Base-by-base conservation (phyloP, 78 protist species). In the Parvularia atlantis region DNA sequence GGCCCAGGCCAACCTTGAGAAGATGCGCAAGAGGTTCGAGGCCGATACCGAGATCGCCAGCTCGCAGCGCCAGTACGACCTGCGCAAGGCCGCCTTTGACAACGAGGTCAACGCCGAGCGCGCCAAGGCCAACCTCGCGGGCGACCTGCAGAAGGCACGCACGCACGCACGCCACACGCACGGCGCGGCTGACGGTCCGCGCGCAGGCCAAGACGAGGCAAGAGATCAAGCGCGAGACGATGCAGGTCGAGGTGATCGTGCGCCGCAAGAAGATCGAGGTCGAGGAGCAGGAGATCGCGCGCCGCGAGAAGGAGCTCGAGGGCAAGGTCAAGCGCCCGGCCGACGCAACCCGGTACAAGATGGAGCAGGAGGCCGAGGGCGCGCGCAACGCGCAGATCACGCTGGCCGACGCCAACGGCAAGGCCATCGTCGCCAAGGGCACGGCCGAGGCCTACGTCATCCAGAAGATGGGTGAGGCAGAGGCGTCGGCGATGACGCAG, bases 201-300 rank as follows among this genome's bases (percentile, higher is more conserved):
- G 58, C 43, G 40, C 35, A 56, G 6, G 70, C 70, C 40, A 41
- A 46, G 36, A 1, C 7, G 31, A 40, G 9, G 44, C 71, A 66
- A 44, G 28, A 13, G 17, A 50, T 66, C 33, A 1, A 19, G 13
- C 11, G 1, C n/a, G 71, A 46, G 19, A 10, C 48, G 11, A n/a
- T 66, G 24, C 31, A 66, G 60, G 35, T 66, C 28, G 56, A 66
- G 41, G 71, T 50, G 44, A 35, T 66, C 48, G 62, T 50, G 60
- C 57, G 61, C 35, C 71, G 60, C 16, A 10, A 43, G 54, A 22
- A 24, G 35, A 66, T 66, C 17, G 61, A 50, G 44, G 61, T 66
- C 28, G 71, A 66, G 44, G 54, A 50, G n/a, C 61, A 46, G 35
- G 71, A 66, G 31, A n/a, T 66, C 31, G 11, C 20, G 46, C 71